phyloP scores from a whole-genome alignment of 1,284 basidiomycete genomes.

The Waitea zeae region DNA sequence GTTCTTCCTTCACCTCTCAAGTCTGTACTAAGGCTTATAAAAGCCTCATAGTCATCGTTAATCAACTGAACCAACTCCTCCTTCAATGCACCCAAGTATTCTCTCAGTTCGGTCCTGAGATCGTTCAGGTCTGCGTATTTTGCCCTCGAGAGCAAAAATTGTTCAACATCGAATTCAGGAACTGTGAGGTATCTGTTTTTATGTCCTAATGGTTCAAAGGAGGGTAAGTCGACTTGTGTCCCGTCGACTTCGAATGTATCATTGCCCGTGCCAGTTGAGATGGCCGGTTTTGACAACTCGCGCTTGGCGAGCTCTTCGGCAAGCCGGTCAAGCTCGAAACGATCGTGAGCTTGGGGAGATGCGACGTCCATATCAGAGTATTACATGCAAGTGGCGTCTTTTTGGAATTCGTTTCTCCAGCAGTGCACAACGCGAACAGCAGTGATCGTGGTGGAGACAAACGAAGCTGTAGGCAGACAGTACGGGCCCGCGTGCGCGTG shows the following conservation, averaged over 20 bases:
- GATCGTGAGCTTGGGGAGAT: too few species aligned
- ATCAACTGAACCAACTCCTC: conserved; percentile 90
- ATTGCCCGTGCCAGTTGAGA: too few species aligned
- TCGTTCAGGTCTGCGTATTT: conserved; percentile 78
- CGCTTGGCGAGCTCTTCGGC: conserved; percentile 53
- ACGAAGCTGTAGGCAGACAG: too few species aligned
- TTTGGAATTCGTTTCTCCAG: too few species aligned
- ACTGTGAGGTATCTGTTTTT: conserved; percentile 56
- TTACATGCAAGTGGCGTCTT: too few species aligned
- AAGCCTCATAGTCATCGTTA: conserved; percentile 95
- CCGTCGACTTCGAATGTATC: conserved; percentile 9
- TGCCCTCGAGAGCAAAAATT: conserved; percentile 69
- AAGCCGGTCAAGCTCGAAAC: conserved; percentile 48
- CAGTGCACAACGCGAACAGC: too few species aligned
- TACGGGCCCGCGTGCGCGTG: too few species aligned
- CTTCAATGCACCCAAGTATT: conserved; percentile 71
- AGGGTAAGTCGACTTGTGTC: conserved; percentile 41
- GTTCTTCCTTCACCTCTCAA: conserved; percentile 68
- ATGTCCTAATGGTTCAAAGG: conserved; percentile 66
- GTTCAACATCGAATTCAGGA: conserved; percentile 57
- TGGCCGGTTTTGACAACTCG: conserved; percentile 23
- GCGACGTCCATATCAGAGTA: too few species aligned
- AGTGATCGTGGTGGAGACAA: too few species aligned
- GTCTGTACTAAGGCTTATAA: conserved; percentile 88
- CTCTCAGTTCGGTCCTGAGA: conserved; percentile 71